Evolutionary conservation across 2,329 filamentous ascomycete genomes (phyloP), one percentile per base, ranked within the genome.

Genomic region (Esteya vermicola): DNA sequence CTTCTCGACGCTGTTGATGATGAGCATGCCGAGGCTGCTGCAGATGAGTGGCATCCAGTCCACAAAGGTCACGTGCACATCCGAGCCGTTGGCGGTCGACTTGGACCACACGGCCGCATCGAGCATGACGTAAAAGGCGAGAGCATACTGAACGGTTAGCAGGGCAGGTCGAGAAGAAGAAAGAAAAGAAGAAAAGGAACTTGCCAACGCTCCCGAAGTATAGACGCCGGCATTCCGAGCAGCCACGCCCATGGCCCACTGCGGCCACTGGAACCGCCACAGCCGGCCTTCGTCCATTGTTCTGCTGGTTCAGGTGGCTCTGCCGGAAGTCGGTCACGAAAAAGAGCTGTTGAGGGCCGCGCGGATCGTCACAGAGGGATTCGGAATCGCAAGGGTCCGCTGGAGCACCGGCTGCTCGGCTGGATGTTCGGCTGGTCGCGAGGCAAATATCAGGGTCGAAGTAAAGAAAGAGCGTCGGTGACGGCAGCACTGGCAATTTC

Each of bases 41-140:
- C 79, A 80, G 56, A 80, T 69, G 48, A 81, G 67, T 38, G 76
- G 75, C 47, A 80, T 69, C 76, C 76, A 81, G 68, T 81, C 76
- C 57, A 78, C 65, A 52, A 79, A 81, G 48, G 64, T 74, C 51
- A 81, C 65, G 60, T 81, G 75, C 43, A 72, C 60, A 55, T 68
- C 60, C 41, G 72, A 76, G 44, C 64, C 68, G 61, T 81, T 81
- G 47, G 60, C 62, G 44, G 63, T 41, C 12, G 70, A 74, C 52
- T 76, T 72, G 50, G 75, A 79, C 73, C 74, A 81, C 37, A 79
- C 73, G 46, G 76, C 73, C 6, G 72, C 67, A 57, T 81, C 76
- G 57, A 81, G 72, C 59, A 81, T 70, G 53, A 74, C 63, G 64
- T 78, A 80, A 60, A 81, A 81, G 45, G 75, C 75, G 54, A 80